Conservation (phyloP, 2,329 filamentous ascomycete species). For the Leptosphaerulina australis region DNA sequence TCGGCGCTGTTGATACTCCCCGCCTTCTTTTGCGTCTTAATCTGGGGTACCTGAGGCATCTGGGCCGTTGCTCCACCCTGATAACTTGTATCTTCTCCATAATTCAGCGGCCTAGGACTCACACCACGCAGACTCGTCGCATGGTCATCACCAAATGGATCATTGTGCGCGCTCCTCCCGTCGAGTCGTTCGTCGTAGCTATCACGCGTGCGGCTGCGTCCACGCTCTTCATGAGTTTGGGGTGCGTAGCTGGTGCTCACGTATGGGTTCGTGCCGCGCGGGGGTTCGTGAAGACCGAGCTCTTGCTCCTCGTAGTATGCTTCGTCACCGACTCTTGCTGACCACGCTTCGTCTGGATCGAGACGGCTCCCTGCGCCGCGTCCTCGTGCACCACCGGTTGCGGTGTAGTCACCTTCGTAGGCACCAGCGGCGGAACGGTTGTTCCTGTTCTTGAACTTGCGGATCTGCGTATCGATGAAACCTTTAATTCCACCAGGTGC, state of each 20-base stretch:
- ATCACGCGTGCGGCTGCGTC: constrained; percentile 58
- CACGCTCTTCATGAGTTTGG: constrained; percentile 42
- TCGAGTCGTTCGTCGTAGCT: constrained; percentile 43
- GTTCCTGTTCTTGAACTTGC: constrained; percentile 68
- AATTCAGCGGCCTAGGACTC: constrained; percentile 70
- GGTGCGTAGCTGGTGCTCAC: constrained; percentile 35
- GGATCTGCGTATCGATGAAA: constrained; percentile 73
- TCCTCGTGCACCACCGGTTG: constrained; percentile 45
- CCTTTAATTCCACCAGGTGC: constrained; percentile 68
- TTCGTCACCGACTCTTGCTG: constrained; percentile 76
- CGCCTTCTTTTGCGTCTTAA: constrained; percentile 36
- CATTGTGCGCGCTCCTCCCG: constrained; percentile 37
- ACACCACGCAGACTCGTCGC: constrained; percentile 65
- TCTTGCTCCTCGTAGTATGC: constrained; percentile 81
- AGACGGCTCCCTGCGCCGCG: constrained; percentile 62
- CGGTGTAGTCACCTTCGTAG: constrained; percentile 69
- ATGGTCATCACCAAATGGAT: constrained; percentile 53
- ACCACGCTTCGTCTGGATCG: constrained; percentile 87
- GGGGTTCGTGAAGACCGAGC: constrained; percentile 61
- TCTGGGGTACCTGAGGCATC: constrained; percentile 45
- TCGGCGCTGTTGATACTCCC: constrained; percentile 45
- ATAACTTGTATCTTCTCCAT: constrained; percentile 57
- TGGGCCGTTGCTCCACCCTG: constrained; percentile 48
- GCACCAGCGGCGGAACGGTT: constrained; percentile 71
- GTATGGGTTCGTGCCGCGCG: constrained; percentile 45